Base-by-base conservation (phyloP, 2,329 filamentous ascomycete species). In the Westerdykella aurantiaca region DNA sequence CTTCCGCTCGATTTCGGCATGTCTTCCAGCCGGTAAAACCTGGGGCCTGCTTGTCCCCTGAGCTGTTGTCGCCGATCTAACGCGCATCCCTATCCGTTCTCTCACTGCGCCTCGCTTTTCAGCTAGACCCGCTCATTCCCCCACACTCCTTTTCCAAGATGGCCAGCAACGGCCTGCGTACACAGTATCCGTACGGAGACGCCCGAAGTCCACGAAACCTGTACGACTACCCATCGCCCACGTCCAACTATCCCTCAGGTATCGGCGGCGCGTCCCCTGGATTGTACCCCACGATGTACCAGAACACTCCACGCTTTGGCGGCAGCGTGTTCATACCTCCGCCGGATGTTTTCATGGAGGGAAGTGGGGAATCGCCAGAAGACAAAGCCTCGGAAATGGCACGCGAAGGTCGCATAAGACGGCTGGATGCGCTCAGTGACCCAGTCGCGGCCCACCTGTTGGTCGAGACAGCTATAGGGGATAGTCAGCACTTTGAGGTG, bases 381-480 rank as follows among this genome's bases (percentile, higher is more conserved):
- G 57, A 57, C 34, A 54, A 54, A 23, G 59, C 57, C 41, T 39
- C 48, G 9, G 61, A 64, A 45, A 56, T 52, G 13, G 53, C 58
- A 14, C 65, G 58, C 46, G 56, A 56, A 18, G 50, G 55, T 16
- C 47, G 55, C 21, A 57, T 63, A 39, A 57, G 63, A 10, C 55
- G 51, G 45, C 64, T 63, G 13, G 61, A 61, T 9, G 47, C 52
- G 29, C 50, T 66, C 33, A 74, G 70, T 51, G 80, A 83, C 56
- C 76, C 77, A 0, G 76, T 98, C 37, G 85, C 89, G 56, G 83
- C 95, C 64, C 94, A 97, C 66, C 73, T 98, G 38, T 78, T 98
- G 46, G 90, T 93, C 49, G 91, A 97, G 72, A 97, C 88, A 16
- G 93, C 93, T 16, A 80, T 98, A 47, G 80, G 83, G 47, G 93